These are phyloP conservation scores for Basidioascus undulatus DNA, from an alignment of 768 basidiomycete genomes.

Conservation along the genomic window DNA sequence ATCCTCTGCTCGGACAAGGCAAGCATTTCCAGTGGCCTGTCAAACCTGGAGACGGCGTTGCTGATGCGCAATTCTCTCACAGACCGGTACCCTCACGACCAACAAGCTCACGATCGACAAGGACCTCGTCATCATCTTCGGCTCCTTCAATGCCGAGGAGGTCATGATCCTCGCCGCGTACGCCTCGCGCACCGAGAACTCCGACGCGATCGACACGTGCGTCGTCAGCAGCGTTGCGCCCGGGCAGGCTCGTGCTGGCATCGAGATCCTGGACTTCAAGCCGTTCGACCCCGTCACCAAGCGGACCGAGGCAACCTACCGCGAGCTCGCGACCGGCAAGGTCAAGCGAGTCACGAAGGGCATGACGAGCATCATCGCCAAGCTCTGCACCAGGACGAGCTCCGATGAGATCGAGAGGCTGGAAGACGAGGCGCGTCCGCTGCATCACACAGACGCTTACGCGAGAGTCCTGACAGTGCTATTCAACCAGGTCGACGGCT, in stretches of 20 bases:
- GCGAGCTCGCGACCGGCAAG: constrained; percentile 76
- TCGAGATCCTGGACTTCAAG: constrained; percentile 95
- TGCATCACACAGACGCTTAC: too few species aligned
- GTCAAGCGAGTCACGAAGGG: constrained; percentile 98
- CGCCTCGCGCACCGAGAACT: constrained; percentile 94
- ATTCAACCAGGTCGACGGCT: constrained; percentile 94
- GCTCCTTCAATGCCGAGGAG: constrained; percentile 64
- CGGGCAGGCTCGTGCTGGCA: constrained; percentile 56
- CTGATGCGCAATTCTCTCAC: too few species aligned
- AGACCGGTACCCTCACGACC: constrained; percentile 84
- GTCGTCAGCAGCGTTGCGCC: constrained; percentile 58
- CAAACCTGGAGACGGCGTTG: too few species aligned
- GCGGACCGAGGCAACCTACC: constrained; percentile 96
- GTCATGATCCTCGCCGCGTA: constrained; percentile 85
- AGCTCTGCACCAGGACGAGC: constrained; percentile 93
- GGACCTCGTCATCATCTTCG: constrained; percentile 73
- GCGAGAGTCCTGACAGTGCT: too few species aligned
- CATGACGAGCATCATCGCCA: constrained; percentile 98
- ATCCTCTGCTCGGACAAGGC: constrained; percentile 93
- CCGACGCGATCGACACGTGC: constrained; percentile 84
- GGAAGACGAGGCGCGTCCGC: too few species aligned
- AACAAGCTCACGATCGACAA: constrained; percentile 98
- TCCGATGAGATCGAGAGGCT: constrained; percentile 77
- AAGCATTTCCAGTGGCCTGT: constrained; percentile 6
- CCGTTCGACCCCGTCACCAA: constrained; percentile 99